Conservation (phyloP, 495 filamentous ascomycete genomes). For the Jackrogersella multiformis region DNA sequence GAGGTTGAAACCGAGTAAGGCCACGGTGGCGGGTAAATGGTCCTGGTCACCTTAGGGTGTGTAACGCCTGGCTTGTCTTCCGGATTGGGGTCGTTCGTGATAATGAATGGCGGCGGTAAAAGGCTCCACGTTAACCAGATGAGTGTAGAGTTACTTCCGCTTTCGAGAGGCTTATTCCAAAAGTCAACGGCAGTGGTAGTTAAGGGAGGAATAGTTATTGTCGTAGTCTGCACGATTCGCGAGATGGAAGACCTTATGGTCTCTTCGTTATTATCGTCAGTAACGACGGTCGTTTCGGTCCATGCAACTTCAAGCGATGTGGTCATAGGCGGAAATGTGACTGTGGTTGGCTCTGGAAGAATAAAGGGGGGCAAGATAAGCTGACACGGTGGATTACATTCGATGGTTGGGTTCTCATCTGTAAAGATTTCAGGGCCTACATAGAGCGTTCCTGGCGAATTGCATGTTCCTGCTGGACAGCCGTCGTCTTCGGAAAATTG, state of each 20-base stretch:
- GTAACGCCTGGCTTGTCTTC: background rate
- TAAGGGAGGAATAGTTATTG: conserved; percentile 1
- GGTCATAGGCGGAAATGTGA: conserved; percentile 25
- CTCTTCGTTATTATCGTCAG: background rate
- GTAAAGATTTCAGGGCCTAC: conserved; percentile 32
- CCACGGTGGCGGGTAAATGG: conserved; percentile 11
- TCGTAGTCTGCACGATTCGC: conserved; percentile 1
- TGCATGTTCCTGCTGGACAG: background rate
- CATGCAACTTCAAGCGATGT: conserved; percentile 7
- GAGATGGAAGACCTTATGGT: background rate
- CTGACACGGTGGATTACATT: conserved; percentile 35
- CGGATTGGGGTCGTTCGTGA: conserved; percentile 9
- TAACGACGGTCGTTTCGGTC: background rate
- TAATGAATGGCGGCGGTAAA: conserved; percentile 1
- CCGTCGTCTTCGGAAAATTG: background rate
- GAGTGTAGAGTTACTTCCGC: background rate
- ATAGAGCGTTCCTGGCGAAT: conserved; percentile 14
- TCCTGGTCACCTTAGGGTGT: conserved; percentile 7
- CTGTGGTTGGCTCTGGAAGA: conserved; percentile 22
- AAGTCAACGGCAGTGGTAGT: background rate
- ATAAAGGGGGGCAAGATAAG: conserved; percentile 36
- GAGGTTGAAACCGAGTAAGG: conserved; percentile 8
- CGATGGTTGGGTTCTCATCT: conserved; percentile 8
- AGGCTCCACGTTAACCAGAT: background rate
- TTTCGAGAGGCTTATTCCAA: background rate